Base-by-base conservation (phyloP, 306 rosid species). In the Cicer yamashitae region DNA sequence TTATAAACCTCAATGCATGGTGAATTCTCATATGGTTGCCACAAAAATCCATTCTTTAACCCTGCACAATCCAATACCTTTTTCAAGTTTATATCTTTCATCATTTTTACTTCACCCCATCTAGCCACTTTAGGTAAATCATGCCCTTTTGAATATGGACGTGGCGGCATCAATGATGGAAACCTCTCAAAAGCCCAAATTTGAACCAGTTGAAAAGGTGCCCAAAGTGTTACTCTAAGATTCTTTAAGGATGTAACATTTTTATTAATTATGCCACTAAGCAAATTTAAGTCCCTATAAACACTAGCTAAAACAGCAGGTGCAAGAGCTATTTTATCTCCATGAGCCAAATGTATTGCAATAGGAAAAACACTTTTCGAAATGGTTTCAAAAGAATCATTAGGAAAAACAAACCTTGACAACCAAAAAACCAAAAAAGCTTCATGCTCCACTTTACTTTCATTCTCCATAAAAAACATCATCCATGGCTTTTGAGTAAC, bases 161-260 rank as follows among this genome's bases (percentile, higher is more conserved):
- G 45, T 11, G 72, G 72, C 7, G 0, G 34, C 34, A 63, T 44
- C 15, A 84, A 44, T 7, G 54, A 1, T 9, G 76, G 82, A 58
- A 91, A 87, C 61, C 89, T 85, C 82, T 87, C 97, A 37, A 67
- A 80, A 39, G 83, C 86, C 94, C 93, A 91, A 1, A 86, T 18
- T 64, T 79, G 88, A 6, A 87, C 81, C n/a, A 89, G 8, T 25
- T 85, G 86, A 66, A 89, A 81, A 13, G 87, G 89, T 1, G 85
- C 81, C 74, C 82, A 67, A 0, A 87, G 34, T 0, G 58, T 60
- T 37, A 14, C 40, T 3, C 7, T 18, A 0, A 15, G 11, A 40
- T 11, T 9, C 11, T 3, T 6, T 9, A 59, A 25, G 3, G 3
- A 9, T n/a, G 61, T 58, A 1, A 2, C 39, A 5, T 0, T 58